These are phyloP conservation scores for Ceratobasidium sp. DNA, from an alignment of 1,284 basidiomycete species.

Conservation along the genomic window DNA sequence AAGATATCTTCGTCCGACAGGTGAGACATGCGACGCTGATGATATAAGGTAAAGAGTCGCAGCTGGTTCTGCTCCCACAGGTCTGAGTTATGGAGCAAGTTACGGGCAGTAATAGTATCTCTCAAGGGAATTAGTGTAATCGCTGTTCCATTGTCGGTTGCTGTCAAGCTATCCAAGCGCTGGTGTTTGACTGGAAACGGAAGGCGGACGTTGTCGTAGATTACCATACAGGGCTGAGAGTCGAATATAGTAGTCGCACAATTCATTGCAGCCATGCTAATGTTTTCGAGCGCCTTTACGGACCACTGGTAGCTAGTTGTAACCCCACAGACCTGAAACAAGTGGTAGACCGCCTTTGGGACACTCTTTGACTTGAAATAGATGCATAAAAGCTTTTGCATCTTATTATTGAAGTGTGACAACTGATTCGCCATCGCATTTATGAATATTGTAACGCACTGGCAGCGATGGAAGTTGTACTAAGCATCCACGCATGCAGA, in stretches of 20 bases:
- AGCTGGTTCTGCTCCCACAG: not conserved
- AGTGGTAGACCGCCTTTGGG: constrained; percentile 3
- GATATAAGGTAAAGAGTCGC: not conserved
- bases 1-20: not conserved
- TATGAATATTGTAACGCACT: constrained; percentile 23
- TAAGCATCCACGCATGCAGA: not conserved
- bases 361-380: constrained; percentile 21
- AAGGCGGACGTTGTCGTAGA: constrained; percentile 20
- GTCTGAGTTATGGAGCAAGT: not conserved
- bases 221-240: not conserved
- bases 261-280: not conserved
- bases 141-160: constrained; percentile 10
- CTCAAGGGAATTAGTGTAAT: not conserved
- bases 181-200: constrained; percentile 10
- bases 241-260: not conserved
- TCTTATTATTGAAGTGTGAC: constrained; percentile 4
- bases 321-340: not conserved
- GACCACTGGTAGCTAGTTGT: constrained; percentile 5
- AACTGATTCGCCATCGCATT: constrained; percentile 17
- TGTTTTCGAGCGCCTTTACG: not conserved
- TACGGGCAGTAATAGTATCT: not conserved
- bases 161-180: not conserved
- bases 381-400: constrained; percentile 20
- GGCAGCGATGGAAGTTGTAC: not conserved
- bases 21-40: not conserved